A percentile compares a stretch with the other conserved stretches of the same genome.
Evolutionary conservation across 2,329 filamentous ascomycete genomes (phyloP).

Genomic region (Fusarium hostae): DNA sequence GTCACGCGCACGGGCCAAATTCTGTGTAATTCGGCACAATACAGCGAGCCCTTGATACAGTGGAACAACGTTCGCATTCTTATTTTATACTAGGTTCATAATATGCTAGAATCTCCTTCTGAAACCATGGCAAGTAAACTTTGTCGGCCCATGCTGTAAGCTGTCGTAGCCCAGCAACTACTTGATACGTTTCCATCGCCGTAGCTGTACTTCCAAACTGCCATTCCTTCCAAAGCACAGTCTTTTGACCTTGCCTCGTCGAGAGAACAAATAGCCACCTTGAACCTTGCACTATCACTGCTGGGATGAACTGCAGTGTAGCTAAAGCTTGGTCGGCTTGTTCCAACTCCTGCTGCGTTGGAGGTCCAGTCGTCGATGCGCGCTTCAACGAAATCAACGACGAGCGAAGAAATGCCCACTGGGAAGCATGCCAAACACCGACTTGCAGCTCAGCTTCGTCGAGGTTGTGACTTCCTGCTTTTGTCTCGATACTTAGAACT

Average conservation of each 20-base stretch:
- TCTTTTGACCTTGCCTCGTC: slow-evolving; percentile 13
- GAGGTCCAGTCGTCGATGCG: background rate
- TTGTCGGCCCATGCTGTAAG: slow-evolving; percentile 11
- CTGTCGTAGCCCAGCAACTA: slow-evolving; percentile 17
- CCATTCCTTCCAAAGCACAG: slow-evolving; percentile 11
- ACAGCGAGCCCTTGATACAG: no score
- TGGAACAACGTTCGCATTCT: no score
- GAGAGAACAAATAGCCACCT: slow-evolving; percentile 17
- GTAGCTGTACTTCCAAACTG: slow-evolving; percentile 15
- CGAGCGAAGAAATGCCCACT: background rate
- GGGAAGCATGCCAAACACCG: background rate
- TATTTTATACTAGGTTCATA: background rate
- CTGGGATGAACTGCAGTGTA: slow-evolving; percentile 13
- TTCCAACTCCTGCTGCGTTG: background rate
- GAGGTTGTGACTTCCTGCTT: background rate
- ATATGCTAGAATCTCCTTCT: background rate
- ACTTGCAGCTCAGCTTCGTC: background rate
- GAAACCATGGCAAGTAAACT: slow-evolving; percentile 21
- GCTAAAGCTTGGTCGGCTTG: background rate
- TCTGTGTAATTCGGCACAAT: no score
- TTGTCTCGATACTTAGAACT: background rate
- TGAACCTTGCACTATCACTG: slow-evolving; percentile 21
- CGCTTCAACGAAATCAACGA: background rate
- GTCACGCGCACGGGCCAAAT: no score
- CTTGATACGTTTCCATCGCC: slow-evolving; percentile 6